Evolutionary conservation across 257 asterid genomes (phyloP), one percentile per base, ranked within the genome.

Genomic region (Petrea volubilis): DNA sequence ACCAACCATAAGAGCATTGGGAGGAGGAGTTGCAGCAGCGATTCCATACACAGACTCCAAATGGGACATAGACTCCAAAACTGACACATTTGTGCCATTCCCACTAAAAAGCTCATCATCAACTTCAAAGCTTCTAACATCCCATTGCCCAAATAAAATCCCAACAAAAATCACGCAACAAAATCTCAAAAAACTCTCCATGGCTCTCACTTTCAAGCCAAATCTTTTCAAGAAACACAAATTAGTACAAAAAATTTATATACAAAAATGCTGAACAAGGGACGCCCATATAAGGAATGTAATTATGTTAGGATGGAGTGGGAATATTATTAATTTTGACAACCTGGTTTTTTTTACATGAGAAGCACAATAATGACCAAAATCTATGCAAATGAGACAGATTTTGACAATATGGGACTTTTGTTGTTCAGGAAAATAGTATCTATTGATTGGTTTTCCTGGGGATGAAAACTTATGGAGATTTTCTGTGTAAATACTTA

Each of bases 1-100:
- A 20, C 75, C 80, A 46, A 93, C 91, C 95, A 85, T 85, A 14
- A 86, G 84, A 38, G 91, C 86, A 70, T 75, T 69, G 49, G 86
- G 67, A 55, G 77, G 78, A 2, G 76, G 29, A 36, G 83, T 7
- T 25, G 80, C 83, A 62, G 74, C 84, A 10, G 84, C 74, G 13
- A 72, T 70, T 65, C 83, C 94, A 78, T 86, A 81, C 60, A 77
- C 77, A 63, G 88, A 80, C 55, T 83, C 84, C 79, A 74, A 62
- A 68, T n/a, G 3, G 2, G 80, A 74, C 67, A 77, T 43, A 1
- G 81, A 69, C 34, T 88, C 87, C 70, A 81, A 64, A 14, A 80
- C 50, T 27, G 87, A 73, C 23, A 73, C 73, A 64, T 83, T 81
- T 5, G 86, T 81, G 75, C 71, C 76, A 51, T 89, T 89, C 69